Conservation (phyloP, 345 rosid genomes). For the Hibiscus syriacus region DNA sequence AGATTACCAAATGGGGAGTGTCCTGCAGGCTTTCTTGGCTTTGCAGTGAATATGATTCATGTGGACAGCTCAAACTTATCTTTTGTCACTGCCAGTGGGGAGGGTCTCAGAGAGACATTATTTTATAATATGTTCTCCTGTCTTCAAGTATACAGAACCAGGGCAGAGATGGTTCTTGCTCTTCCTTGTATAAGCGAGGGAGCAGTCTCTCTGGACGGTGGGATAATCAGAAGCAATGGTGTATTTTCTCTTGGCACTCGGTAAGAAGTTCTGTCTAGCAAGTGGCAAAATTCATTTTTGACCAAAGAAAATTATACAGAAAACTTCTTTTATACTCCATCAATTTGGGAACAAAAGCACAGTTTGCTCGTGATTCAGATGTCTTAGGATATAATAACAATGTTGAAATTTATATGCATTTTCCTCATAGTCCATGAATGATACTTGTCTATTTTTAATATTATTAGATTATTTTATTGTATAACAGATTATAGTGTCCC, state of each 20-base stretch:
- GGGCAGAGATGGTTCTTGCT: conserved; percentile 65
- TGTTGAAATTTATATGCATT: not conserved
- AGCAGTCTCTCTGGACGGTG: conserved; percentile 93
- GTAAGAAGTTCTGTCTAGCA: conserved; percentile 31
- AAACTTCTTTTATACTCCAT: not conserved
- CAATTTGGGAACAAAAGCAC: not conserved
- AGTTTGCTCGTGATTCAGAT: conserved; percentile 2
- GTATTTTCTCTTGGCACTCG: conserved; percentile 51
- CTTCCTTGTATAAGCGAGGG: conserved; percentile 75
- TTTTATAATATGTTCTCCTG: conserved; percentile 68
- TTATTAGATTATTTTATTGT: not conserved
- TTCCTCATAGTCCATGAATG: not conserved
- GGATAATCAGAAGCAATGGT: conserved; percentile 62
- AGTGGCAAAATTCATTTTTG: conserved; percentile 6
- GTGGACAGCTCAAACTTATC: conserved; percentile 46
- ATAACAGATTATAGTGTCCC: not conserved
- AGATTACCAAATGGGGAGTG: conserved; percentile 63
- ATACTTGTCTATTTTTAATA: not conserved
- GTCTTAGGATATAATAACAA: not conserved
- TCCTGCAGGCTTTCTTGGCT: conserved; percentile 84
- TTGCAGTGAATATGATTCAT: conserved; percentile 86
- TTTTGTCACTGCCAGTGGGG: conserved; percentile 50
- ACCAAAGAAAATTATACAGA: not conserved
- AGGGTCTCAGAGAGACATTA: conserved; percentile 88
- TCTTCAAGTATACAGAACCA: conserved; percentile 73